phyloP scores from a whole-genome alignment of 2,329 filamentous ascomycete species.

The Penicillium carneum region DNA sequence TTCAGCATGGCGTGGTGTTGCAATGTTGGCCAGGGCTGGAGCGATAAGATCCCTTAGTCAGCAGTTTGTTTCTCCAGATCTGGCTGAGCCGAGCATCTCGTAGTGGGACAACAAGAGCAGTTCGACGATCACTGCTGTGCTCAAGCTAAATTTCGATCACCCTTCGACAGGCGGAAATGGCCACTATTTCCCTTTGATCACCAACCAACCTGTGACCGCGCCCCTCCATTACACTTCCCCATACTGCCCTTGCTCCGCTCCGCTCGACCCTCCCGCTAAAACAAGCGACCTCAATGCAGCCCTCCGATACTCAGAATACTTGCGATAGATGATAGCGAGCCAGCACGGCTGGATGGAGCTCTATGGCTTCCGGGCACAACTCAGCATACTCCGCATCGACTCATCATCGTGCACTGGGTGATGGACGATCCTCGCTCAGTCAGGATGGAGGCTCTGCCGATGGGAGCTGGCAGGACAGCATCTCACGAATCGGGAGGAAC shows the following conservation, averaged over 20 bases:
- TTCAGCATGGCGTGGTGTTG: neutral
- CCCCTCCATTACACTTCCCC: slow-evolving; percentile 35
- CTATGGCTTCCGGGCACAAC: slow-evolving; percentile 56
- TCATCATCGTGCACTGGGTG: slow-evolving; percentile 50
- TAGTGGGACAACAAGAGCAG: slow-evolving; percentile 15
- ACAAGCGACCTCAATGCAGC: slow-evolving; percentile 43
- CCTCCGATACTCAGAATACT: slow-evolving; percentile 33
- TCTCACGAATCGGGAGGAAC: slow-evolving; percentile 45
- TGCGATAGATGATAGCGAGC: slow-evolving; percentile 47
- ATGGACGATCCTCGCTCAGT: slow-evolving; percentile 49
- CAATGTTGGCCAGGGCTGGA: neutral
- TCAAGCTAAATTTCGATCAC: slow-evolving; percentile 9
- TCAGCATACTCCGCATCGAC: slow-evolving; percentile 52
- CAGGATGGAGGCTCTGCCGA: slow-evolving; percentile 50
- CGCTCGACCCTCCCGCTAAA: slow-evolving; percentile 26
- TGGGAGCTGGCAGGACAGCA: slow-evolving; percentile 50
- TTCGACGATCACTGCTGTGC: slow-evolving; percentile 12
- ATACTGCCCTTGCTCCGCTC: slow-evolving; percentile 36
- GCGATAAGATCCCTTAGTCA: slow-evolving; percentile 34
- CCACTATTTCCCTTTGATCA: slow-evolving; percentile 20
- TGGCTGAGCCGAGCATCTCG: slow-evolving; percentile 8
- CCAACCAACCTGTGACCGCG: slow-evolving; percentile 33
- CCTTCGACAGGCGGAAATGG: slow-evolving; percentile 10
- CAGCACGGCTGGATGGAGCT: slow-evolving; percentile 52
- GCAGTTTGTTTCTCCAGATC: slow-evolving; percentile 27